Percentiles rank a stretch among this genome's conserved stretches.
Conservation (phyloP, 169 alveolate species). For the Plasmodium knowlesi region DNA sequence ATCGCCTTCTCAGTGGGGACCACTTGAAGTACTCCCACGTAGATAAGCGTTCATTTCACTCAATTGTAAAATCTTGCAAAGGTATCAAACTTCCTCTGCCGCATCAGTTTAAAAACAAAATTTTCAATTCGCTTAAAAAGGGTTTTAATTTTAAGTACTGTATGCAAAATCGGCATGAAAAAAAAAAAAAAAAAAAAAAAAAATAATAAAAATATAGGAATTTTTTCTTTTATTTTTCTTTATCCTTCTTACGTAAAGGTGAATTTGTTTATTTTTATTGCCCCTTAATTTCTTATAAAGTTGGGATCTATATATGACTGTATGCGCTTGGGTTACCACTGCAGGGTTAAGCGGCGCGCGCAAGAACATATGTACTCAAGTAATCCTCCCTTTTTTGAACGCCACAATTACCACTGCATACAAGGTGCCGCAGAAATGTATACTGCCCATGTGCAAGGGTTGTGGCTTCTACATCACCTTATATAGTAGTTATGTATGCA, state of each 20-base stretch:
- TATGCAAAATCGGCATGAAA: conserved; percentile 3
- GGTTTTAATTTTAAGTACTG: background rate
- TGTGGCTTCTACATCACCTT: background rate
- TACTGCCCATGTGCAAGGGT: background rate
- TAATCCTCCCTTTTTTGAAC: background rate
- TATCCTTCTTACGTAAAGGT: background rate
- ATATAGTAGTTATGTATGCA: too few relatives aligned
- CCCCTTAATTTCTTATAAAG: background rate
- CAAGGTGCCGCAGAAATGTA: background rate
- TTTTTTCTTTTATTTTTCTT: background rate
- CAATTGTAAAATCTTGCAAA: background rate
- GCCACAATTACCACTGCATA: background rate
- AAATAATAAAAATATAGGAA: too few relatives aligned
- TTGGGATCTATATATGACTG: background rate
- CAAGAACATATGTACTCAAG: background rate
- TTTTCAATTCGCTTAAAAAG: background rate
- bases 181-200: background rate
- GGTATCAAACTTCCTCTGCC: background rate
- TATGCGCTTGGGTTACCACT: background rate
- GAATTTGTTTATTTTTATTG: background rate
- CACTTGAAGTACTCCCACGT: background rate
- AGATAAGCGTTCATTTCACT: background rate
- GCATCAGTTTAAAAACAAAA: background rate
- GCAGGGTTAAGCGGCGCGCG: background rate
- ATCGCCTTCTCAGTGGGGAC: background rate